Evolutionary conservation across 345 rosid species (phyloP), one percentile per base, ranked within the genome.

Genomic region (Hibiscus tridactylites): DNA sequence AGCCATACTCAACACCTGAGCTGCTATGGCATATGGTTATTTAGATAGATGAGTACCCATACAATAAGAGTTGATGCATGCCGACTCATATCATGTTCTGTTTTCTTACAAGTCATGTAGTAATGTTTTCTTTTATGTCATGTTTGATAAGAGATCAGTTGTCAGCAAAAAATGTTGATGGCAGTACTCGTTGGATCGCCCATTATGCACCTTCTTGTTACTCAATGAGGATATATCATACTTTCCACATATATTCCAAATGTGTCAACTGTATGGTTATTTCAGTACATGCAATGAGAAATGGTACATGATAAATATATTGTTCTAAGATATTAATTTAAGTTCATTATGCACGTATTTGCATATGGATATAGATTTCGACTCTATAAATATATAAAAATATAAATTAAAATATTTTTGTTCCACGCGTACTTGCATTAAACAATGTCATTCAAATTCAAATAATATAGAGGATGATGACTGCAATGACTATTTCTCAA

Each of bases 51-150:
- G 44, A 46, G 15, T 46, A 12, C 0, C 15, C 15, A 0, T 65
- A 49, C 6, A 73, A 79, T 68, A 72, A 79, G 74, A 24, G 72
- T 5, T 33, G 37, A 33, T 46, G 42, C 46, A 9, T 42, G 67
- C 50, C 8, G 9, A 50, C 42, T 72, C 52, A 35, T 35, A 5
- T 73, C 37, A 35, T 35, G 37, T 35, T 35, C 37, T 35, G 37
- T 35, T 35, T 35, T 33, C 37, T 33, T 33, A 33, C 37, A 33
- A 33, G 37, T 33, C 37, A 33, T 33, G 37, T 33, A 33, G 37
- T 33, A 10, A 17, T 39, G 63, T 19, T 67, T 52, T 61, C 73
- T 61, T 47, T 10, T 9, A 47, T 71, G 49, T 73, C 2, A 39
- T 39, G 44, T 39, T 39, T 39, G 44, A 39, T 39, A 8, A 39